phyloP scores from a whole-genome alignment of 192 early-diverging fungal species.

The Mortierella antarctica region DNA sequence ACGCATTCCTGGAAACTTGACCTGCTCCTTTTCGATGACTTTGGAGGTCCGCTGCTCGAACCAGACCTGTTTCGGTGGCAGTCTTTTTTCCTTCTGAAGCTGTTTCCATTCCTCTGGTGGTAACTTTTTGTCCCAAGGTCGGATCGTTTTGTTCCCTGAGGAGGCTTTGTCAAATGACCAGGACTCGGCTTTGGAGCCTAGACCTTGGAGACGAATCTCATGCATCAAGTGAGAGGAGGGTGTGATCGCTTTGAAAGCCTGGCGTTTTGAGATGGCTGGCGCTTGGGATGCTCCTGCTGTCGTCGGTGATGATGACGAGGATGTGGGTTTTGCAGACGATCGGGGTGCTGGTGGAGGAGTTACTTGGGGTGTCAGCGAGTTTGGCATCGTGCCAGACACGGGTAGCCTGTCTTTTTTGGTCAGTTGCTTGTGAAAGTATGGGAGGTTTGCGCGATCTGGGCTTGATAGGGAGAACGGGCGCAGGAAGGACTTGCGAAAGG shows the following conservation, averaged over 20 bases:
- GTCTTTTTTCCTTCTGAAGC: constrained; percentile 16
- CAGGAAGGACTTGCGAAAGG: neutral
- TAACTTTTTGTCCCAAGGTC: constrained; percentile 48
- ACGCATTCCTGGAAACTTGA: constrained; percentile 42
- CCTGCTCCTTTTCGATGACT: constrained; percentile 41
- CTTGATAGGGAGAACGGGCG: constrained; percentile 22
- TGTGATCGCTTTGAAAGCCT: constrained; percentile 32
- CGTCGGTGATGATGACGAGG: neutral
- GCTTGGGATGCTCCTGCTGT: neutral
- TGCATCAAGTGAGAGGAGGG: constrained; percentile 43
- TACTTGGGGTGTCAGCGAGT: neutral
- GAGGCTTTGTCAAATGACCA: constrained; percentile 45
- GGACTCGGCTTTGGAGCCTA: constrained; percentile 30
- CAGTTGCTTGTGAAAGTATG: constrained; percentile 44
- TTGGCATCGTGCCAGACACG: neutral
- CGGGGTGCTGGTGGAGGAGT: constrained; percentile 1
- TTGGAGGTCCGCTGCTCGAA: constrained; percentile 38
- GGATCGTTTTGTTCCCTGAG: constrained; percentile 39
- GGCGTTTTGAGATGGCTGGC: constrained; percentile 28
- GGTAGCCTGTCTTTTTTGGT: constrained; percentile 10
- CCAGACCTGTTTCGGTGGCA: constrained; percentile 43
- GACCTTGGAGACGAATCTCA: constrained; percentile 39
- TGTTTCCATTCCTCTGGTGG: constrained; percentile 26
- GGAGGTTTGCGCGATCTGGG: constrained; percentile 3
- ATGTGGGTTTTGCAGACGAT: neutral